Evolutionary conservation across 495 filamentous ascomycete species (phyloP), one percentile per base, ranked within the genome.

Genomic region (Oidiodendron maius): DNA sequence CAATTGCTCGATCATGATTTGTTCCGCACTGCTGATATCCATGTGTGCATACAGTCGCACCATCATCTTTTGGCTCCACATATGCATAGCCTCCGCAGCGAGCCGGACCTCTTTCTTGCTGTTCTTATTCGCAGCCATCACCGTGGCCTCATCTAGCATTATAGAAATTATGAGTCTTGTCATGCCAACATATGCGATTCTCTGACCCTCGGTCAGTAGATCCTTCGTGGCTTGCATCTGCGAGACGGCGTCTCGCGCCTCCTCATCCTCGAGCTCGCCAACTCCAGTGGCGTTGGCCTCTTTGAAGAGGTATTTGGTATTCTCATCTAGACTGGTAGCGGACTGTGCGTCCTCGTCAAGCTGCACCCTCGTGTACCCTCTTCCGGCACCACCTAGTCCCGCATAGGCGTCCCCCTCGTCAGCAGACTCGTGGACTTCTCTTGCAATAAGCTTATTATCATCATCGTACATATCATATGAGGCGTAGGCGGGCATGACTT

Each of bases 41-140:
- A 99, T 97, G 67, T 99, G 93, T 16, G 76, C 68, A 65, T 96
- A 97, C 26, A 99, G 60, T 47, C 90, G 80, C 11, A 94, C 76
- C 89, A 97, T 97, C 73, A 96, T 94, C 65, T 90, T 90, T 61
- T 97, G 94, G 44, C 86, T 82, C 91, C 91, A 99, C 83, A 95
- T 96, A 63, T 84, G 84, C 72, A 86, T 84, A 32, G 78, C 76
- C 66, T 97, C 93, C 9, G 78, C 65, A 1, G 83, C 80, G 42
- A 83, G 62, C 16, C 76, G 71, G 4, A 89, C 52, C 10, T 82
- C 68, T 64, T 90, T 96, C 67, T 81, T 90, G 4, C 65, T 70
- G 50, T 68, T 78, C 20, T 61, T 67, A 16, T 72, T 72, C 11
- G 59, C 54, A 45, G 80, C 71, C 4, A 91, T 57, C 17, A 65